Percentiles rank a stretch among this genome's conserved stretches.
phyloP scores from a whole-genome alignment of 169 alveolate genomes.

The Cryptosporidium parvum region DNA sequence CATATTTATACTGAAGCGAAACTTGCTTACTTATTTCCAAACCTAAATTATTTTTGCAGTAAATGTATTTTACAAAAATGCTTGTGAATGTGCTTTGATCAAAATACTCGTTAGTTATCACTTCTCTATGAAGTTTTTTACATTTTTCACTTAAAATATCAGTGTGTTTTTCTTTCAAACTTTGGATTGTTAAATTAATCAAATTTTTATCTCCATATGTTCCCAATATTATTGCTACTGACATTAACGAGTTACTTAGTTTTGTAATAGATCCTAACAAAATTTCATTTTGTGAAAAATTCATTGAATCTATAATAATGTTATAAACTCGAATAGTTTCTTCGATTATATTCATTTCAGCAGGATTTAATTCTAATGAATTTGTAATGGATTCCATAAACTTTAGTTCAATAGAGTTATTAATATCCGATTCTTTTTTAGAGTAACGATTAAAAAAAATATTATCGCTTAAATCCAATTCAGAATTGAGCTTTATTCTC shows the following conservation, averaged over 20 bases:
- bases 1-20: constrained; percentile 29
- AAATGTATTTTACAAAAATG: constrained; percentile 10
- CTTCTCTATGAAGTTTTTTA: constrained; percentile 40
- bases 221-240: constrained; percentile 39
- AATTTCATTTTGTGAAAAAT: constrained; percentile 15
- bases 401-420: constrained; percentile 34
- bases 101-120: constrained; percentile 3
- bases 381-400: constrained; percentile 38
- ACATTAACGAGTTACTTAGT: constrained; percentile 35
- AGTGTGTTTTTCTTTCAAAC: constrained; percentile 9
- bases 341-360: constrained; percentile 18
- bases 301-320: neutral
- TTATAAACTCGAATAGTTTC: constrained; percentile 25
- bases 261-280: constrained; percentile 42
- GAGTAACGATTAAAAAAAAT: neutral
- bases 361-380: neutral
- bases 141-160: constrained; percentile 24
- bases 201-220: constrained; percentile 26
- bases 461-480: constrained; percentile 10
- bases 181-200: constrained; percentile 23
- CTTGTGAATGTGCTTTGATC: neutral
- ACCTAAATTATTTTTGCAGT: constrained; percentile 25
- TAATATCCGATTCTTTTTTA: constrained; percentile 40
- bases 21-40: constrained; percentile 12
- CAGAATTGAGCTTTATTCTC: constrained; percentile 18